Conservation (phyloP, 129 eudicot species). For the Flaveria robusta region DNA sequence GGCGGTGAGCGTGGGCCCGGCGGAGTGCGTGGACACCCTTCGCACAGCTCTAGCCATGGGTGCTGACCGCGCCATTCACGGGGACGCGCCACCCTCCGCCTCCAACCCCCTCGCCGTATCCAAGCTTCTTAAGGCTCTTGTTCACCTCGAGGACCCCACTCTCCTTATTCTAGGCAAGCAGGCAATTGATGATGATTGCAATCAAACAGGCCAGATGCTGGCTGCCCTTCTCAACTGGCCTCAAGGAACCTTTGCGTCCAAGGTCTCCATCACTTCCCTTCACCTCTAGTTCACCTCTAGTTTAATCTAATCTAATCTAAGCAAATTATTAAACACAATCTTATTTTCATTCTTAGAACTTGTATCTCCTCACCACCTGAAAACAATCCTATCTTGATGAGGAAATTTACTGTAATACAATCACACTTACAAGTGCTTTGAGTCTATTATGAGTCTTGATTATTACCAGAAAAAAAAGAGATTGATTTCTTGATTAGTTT, state of each 20-base stretch:
- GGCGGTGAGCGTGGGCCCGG: slow-evolving; percentile 84
- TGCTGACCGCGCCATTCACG: slow-evolving; percentile 93
- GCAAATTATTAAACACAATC: background rate
- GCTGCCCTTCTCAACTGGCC: slow-evolving; percentile 97
- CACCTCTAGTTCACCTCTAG: too few species aligned
- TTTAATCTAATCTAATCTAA: too few species aligned
- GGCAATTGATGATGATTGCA: slow-evolving; percentile 99
- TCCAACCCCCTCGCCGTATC: slow-evolving; percentile 72
- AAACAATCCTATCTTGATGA: too few species aligned
- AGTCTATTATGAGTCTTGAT: too few species aligned
- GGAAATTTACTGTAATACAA: too few species aligned
- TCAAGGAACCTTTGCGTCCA: slow-evolving; percentile 97
- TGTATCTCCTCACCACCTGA: too few species aligned
- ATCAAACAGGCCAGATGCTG: slow-evolving; percentile 96
- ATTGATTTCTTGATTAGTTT: too few species aligned
- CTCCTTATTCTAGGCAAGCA: slow-evolving; percentile 81
- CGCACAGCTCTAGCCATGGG: slow-evolving; percentile 97
- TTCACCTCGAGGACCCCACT: slow-evolving; percentile 69
- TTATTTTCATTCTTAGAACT: too few species aligned
- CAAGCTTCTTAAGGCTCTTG: slow-evolving; percentile 80
- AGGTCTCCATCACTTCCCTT: too few species aligned
- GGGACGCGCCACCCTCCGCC: slow-evolving; percentile 42
- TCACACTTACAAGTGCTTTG: too few species aligned
- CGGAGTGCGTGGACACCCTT: slow-evolving; percentile 73
- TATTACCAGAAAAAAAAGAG: too few species aligned